These are phyloP conservation scores for Tetragonia tetragonoides DNA, from an alignment of 148 eudicot species.

Conservation along the genomic window DNA sequence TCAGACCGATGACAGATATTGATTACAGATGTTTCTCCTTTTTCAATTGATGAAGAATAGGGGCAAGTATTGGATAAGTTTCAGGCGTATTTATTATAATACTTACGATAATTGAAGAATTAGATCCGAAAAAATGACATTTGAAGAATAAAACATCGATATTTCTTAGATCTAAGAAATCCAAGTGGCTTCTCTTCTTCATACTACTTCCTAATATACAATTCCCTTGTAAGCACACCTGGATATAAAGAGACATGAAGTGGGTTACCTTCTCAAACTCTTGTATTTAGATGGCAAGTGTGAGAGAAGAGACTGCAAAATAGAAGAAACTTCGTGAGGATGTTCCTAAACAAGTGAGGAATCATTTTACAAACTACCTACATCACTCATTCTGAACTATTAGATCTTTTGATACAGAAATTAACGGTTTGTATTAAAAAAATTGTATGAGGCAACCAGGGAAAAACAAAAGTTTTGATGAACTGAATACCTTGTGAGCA, in stretches of 20 bases:
- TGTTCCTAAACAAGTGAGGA: not conserved
- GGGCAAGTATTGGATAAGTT: not conserved
- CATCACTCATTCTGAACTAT: not conserved
- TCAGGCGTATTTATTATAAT: not conserved
- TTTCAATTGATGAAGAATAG: not conserved
- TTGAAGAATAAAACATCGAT: not conserved
- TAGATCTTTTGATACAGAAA: too few species aligned
- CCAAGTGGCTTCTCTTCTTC: not conserved
- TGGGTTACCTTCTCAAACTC: constrained; percentile 68
- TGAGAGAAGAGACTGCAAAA: constrained; percentile 69
- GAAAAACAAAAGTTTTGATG: not conserved
- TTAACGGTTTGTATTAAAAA: not conserved
- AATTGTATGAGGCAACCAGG: not conserved
- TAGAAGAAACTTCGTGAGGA: constrained; percentile 14
- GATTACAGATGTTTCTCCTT: not conserved
- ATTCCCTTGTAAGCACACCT: not conserved
- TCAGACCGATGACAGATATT: too few species aligned
- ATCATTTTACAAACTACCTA: not conserved
- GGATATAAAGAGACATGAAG: not conserved
- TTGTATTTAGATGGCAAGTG: constrained; percentile 75
- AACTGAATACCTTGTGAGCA: constrained; percentile 69
- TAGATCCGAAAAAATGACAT: too few species aligned
- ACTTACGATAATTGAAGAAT: not conserved
- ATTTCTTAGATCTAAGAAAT: not conserved
- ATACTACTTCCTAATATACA: not conserved